Evolutionary conservation across 2,329 filamentous ascomycete species (phyloP), one percentile per base, ranked within the genome.

Genomic region (Claviceps maximensis): DNA sequence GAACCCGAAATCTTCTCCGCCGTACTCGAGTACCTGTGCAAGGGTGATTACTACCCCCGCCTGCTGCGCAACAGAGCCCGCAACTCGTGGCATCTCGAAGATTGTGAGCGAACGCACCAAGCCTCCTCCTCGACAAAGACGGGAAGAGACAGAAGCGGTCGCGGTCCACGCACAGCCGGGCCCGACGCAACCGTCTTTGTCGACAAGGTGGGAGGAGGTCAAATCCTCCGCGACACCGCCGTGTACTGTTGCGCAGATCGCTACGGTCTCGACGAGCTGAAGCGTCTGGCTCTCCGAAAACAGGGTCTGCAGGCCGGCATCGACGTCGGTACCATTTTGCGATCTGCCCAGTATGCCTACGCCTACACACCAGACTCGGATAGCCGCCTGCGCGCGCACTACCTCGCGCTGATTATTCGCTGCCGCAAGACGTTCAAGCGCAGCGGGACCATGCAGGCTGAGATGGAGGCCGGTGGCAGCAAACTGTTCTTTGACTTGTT

Each of bases 401-500:
- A 95, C 78, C 84, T 97, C 70, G 89, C 90, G 69, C 82, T 96
- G 72, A 95, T 96, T 72, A 95, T 96, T 77, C 86, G 90, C 76
- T 91, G 87, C 79, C 88, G 91, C 71, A 89, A 89, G 77, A 95
- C 89, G 65, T 96, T 97, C 73, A 96, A 95, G 84, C 84, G 87
- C 73, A 95, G 89, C 76, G 90, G 90, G 73, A 96, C 90, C 71
- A 95, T 96, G 89, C 90, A 96, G 80, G 85, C 87, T 75, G 90
- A 96, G 77, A 96, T 97, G 90, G 88, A 95, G 77, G 83, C 83
- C 71, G 89, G 90, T 69, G 89, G 74, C 65, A 79, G 82, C 73
- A 90, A 90, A 78, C 79, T 96, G 74, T 96, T 93, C 79, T 97
- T 97, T 75, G 90, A 96, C 78, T 77, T 97, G 71, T 97, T 96